phyloP scores from a whole-genome alignment of 2,329 filamentous ascomycete genomes.

The Apiospora rasikravindrae region DNA sequence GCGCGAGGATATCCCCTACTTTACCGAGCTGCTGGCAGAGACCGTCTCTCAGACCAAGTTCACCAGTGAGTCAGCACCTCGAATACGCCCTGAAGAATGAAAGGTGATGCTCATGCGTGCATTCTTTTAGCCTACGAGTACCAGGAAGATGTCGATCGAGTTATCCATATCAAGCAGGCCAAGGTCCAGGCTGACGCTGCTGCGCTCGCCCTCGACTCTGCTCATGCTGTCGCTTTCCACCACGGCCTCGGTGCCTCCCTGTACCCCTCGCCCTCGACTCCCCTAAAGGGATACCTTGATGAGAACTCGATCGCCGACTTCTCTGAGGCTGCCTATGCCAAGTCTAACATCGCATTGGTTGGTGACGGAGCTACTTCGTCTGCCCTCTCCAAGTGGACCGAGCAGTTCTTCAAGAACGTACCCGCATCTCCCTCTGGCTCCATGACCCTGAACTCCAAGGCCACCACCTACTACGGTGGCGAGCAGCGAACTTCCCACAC shows the following conservation, averaged over 20 bases:
- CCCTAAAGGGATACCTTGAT: slow-evolving; percentile 80
- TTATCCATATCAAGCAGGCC: slow-evolving; percentile 80
- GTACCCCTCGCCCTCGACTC: slow-evolving; percentile 72
- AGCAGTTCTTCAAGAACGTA: slow-evolving; percentile 85
- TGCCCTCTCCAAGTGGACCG: slow-evolving; percentile 86
- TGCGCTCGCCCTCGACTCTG: slow-evolving; percentile 81
- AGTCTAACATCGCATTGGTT: slow-evolving; percentile 89
- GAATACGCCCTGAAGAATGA: slow-evolving; percentile 5
- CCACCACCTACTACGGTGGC: slow-evolving; percentile 90
- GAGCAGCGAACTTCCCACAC: slow-evolving; percentile 86
- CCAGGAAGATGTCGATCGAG: slow-evolving; percentile 81
- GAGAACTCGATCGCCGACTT: slow-evolving; percentile 77
- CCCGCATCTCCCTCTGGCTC: slow-evolving; percentile 59
- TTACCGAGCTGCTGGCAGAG: slow-evolving; percentile 92
- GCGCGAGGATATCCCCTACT: slow-evolving; percentile 94
- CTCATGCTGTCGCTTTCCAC: slow-evolving; percentile 65
- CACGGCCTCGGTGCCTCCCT: slow-evolving; percentile 83
- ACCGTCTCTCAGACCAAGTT: slow-evolving; percentile 89
- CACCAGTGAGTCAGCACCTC: slow-evolving; percentile 60
- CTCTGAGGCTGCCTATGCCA: slow-evolving; percentile 80
- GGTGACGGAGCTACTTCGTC: slow-evolving; percentile 82
- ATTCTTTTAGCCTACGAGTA: slow-evolving; percentile 78
- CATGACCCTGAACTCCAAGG: slow-evolving; percentile 61
- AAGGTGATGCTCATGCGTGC: slow-evolving; percentile 11
- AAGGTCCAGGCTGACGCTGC: slow-evolving; percentile 66